A percentile compares a stretch with the other conserved stretches of the same genome.
These are phyloP conservation scores for Aurantiochytrium sp. DNA, from an alignment of 108 stramenopile species.

Conservation along the genomic window DNA sequence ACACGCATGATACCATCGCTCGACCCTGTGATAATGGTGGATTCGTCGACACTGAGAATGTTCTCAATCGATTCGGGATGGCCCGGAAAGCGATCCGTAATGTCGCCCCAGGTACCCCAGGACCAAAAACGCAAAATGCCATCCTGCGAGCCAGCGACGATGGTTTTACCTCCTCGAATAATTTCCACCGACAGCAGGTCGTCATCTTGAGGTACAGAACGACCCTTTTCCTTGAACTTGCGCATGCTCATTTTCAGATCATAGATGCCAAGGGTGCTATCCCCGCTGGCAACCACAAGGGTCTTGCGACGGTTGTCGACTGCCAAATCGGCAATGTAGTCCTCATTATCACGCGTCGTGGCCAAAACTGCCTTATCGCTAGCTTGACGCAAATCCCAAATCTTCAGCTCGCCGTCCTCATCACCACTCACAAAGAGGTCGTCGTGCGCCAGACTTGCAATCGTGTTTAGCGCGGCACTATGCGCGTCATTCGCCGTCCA, in stretches of 20 bases:
- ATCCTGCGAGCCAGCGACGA: constrained; percentile 74
- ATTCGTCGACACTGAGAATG: constrained; percentile 82
- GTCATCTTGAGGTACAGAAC: constrained; percentile 85
- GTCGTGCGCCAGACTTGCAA: neutral
- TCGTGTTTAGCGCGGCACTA: neutral
- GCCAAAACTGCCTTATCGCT: constrained; percentile 45
- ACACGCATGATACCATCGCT: constrained; percentile 85
- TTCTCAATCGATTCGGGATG: constrained; percentile 80
- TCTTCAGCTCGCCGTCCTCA: constrained; percentile 64
- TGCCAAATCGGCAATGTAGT: constrained; percentile 71
- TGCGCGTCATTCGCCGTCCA: neutral
- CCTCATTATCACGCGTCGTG: constrained; percentile 65
- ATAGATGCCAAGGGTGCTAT: constrained; percentile 23
- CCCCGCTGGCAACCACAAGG: constrained; percentile 57
- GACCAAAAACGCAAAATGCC: constrained; percentile 76
- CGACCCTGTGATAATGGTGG: constrained; percentile 82
- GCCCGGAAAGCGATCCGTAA: constrained; percentile 78
- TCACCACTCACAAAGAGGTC: constrained; percentile 66
- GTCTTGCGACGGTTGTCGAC: constrained; percentile 55
- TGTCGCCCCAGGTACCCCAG: constrained; percentile 85
- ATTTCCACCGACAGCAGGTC: constrained; percentile 72
- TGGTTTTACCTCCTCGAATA: constrained; percentile 71
- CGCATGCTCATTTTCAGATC: neutral
- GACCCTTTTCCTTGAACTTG: constrained; percentile 3
- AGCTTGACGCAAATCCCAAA: constrained; percentile 61